These are phyloP conservation scores for Leccinellum luteum DNA, from an alignment of 768 basidiomycete species.

Conservation along the genomic window DNA sequence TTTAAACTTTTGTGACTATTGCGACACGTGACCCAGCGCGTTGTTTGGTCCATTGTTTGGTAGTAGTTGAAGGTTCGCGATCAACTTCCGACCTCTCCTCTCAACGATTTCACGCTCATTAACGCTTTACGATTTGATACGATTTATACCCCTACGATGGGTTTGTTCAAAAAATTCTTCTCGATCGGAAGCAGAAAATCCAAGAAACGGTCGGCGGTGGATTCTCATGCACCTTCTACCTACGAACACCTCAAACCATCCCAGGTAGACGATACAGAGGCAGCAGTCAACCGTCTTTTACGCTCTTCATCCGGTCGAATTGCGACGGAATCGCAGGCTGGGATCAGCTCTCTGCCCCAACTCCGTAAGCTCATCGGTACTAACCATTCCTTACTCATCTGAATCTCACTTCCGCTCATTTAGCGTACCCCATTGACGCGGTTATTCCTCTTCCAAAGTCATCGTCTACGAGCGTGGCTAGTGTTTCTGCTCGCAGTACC, in stretches of 20 bases:
- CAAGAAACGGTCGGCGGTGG: conserved; percentile 39
- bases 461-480: conserved; percentile 54
- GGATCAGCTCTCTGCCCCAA: conserved; percentile 60
- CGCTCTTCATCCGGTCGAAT: conserved; percentile 73
- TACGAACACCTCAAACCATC: conserved; percentile 13
- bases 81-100: background rate
- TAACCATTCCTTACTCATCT: background rate
- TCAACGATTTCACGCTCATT: conserved; percentile 24
- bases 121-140: conserved; percentile 31
- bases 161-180: conserved; percentile 67
- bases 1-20: conserved; percentile 1
- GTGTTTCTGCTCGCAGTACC: conserved; percentile 52
- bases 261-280: conserved; percentile 45
- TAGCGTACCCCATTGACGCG: conserved; percentile 68
- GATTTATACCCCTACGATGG: conserved; percentile 43
- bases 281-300: conserved; percentile 48
- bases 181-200: conserved; percentile 66
- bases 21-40: conserved; percentile 22
- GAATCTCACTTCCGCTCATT: background rate
- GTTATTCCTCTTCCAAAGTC: conserved; percentile 47
- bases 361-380: conserved; percentile 53
- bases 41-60: conserved; percentile 43
- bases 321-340: conserved; percentile 52
- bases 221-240: conserved; percentile 24
- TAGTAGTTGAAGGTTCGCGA: conserved; percentile 31